Evolutionary conservation across 139 green algal genomes (phyloP), one percentile per base, ranked within the genome.

Genomic region (Picochlorum sp.): DNA sequence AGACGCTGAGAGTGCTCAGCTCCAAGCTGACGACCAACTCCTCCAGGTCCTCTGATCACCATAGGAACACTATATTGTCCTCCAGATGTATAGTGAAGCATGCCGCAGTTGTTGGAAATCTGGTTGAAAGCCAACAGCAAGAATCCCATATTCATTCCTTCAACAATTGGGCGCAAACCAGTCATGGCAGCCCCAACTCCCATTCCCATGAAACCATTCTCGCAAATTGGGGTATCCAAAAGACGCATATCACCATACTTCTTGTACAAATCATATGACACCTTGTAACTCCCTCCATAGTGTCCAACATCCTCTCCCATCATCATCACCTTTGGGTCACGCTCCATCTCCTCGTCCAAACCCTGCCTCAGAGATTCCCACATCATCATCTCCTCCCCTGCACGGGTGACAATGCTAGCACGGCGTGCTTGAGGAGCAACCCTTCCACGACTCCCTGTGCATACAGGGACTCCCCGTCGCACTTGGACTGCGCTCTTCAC

Each of bases 81-180:
- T 18, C 92, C 92, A 8, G 75, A 88, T 45, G 92, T 98, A 83
- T 97, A 97, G 75, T 97, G 90, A 65, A 97, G 80, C 90, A 97
- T 97, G 67, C 90, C 90, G 66, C 83, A 89, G 79, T 97, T 97
- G 86, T 97, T 97, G 63, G 89, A 96, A 75, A 97, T 97, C 72
- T 97, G 90, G 84, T 97, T 97, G 85, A 95, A 97, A n/a, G 90
- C 90, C 55, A 97, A 83, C 57, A 97, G 84, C 55, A 97, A 74
- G 77, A 98, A 98, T 58, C 89, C 89, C 87, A 96, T 96, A 85
- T 98, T 98, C 92, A 98, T 98, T 76, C 90, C 87, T 82, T 98
- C 92, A 34, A 98, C 83, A 63, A 98, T 94, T 21, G 89, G 88
- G 11, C 92, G 75, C 78, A 96, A 81, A 3, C 92, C 92, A 2